phyloP scores from a whole-genome alignment of 2,329 filamentous ascomycete genomes.

The Chlorencoelia australis region DNA sequence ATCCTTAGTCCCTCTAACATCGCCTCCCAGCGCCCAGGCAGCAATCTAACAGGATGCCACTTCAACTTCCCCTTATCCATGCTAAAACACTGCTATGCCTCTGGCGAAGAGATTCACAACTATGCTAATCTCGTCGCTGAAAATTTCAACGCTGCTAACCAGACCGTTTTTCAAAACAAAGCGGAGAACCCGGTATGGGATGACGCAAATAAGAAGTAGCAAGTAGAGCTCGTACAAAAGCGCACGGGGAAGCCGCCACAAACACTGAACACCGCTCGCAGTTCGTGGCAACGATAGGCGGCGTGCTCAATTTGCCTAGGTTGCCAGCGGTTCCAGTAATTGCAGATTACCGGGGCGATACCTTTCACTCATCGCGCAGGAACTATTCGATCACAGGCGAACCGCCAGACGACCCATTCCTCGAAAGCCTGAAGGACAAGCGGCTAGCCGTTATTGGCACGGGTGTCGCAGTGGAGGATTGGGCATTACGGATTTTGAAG shows the following conservation, averaged over 20 bases:
- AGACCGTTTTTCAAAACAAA: slow-evolving; percentile 6
- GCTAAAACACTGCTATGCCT: slow-evolving; percentile 29
- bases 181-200: slow-evolving; percentile 7
- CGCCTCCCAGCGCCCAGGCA: background rate
- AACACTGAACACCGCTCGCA: background rate
- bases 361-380: slow-evolving; percentile 37
- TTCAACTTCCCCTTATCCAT: slow-evolving; percentile 35
- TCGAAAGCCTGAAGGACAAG: slow-evolving; percentile 21
- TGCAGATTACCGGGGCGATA: slow-evolving; percentile 30
- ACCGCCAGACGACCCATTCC: slow-evolving; percentile 13
- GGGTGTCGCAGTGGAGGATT: background rate
- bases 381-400: slow-evolving; percentile 26
- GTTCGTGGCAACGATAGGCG: background rate
- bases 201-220: slow-evolving; percentile 4
- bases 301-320: slow-evolving; percentile 24
- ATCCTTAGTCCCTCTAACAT: background rate
- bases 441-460: slow-evolving; percentile 8
- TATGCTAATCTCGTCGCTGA: slow-evolving; percentile 36
- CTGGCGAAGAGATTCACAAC: slow-evolving; percentile 21
- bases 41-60: background rate
- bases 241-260: slow-evolving; percentile 14
- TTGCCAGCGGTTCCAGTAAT: slow-evolving; percentile 34
- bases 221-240: slow-evolving; percentile 10
- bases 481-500: background rate
- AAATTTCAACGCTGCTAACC: slow-evolving; percentile 31